A percentile compares a stretch with the other conserved stretches of the same genome.
Evolutionary conservation across 192 early-diverging fungal species (phyloP).

Genomic region (Entomortierella beljakovae): DNA sequence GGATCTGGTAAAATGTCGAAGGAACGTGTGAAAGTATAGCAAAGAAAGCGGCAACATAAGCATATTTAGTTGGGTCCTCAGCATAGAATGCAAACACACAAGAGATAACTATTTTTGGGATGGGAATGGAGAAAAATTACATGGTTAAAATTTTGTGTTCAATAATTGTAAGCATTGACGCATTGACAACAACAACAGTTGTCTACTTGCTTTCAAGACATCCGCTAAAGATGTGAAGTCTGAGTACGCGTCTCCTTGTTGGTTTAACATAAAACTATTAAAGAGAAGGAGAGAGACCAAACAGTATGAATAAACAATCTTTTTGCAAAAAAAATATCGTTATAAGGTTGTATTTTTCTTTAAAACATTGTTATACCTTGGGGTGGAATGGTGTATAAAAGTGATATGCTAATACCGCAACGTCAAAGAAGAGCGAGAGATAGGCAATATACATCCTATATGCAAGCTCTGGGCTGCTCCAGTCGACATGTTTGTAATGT

Average conservation of each 20-base stretch:
- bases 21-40: conserved; percentile 35
- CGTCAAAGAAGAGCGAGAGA: conserved; percentile 41
- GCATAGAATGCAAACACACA: conserved; percentile 45
- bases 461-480: conserved; percentile 23
- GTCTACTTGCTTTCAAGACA: conserved; percentile 43
- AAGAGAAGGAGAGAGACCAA: neutral
- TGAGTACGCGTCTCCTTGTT: conserved; percentile 31
- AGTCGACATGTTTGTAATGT: conserved; percentile 43
- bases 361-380: conserved; percentile 14
- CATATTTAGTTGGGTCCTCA: conserved; percentile 39
- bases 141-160: neutral
- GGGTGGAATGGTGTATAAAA: conserved; percentile 46
- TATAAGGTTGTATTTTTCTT: neutral
- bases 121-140: neutral
- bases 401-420: conserved; percentile 34
- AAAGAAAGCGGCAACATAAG: conserved; percentile 29
- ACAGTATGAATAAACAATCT: neutral
- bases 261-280: conserved; percentile 44
- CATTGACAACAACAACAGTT: neutral
- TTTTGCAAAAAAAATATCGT: neutral
- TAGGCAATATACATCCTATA: conserved; percentile 43
- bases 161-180: neutral
- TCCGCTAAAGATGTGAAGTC: conserved; percentile 37
- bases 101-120: conserved; percentile 39
- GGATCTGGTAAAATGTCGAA: conserved; percentile 50